phyloP scores from a whole-genome alignment of 2,329 filamentous ascomycete genomes.

The Trichothecium roseum region DNA sequence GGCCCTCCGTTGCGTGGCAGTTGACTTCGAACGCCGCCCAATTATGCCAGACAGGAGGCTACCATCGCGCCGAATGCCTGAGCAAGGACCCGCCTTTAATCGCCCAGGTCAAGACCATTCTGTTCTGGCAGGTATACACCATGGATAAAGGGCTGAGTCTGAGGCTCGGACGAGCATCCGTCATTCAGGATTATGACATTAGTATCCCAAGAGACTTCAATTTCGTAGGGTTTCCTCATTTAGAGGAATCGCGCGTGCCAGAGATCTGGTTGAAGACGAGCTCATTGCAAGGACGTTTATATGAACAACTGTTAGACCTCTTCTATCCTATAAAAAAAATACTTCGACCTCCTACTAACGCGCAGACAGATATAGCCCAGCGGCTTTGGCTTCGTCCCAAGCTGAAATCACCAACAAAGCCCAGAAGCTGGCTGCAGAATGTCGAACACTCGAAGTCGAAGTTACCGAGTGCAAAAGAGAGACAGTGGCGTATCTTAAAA shows the following conservation, averaged over 20 bases:
- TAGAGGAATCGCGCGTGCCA: slow-evolving; percentile 27
- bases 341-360: neutral
- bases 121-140: slow-evolving; percentile 43
- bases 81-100: slow-evolving; percentile 20
- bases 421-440: slow-evolving; percentile 24
- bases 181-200: slow-evolving; percentile 51
- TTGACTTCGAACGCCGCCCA: slow-evolving; percentile 47
- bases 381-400: slow-evolving; percentile 28
- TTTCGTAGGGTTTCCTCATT: slow-evolving; percentile 27
- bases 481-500: slow-evolving; percentile 24
- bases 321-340: neutral
- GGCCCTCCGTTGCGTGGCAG: slow-evolving; percentile 55
- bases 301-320: slow-evolving; percentile 33
- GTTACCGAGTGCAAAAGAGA: slow-evolving; percentile 23
- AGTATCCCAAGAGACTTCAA: slow-evolving; percentile 33
- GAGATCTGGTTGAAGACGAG: slow-evolving; percentile 44
- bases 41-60: slow-evolving; percentile 52
- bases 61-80: slow-evolving; percentile 35
- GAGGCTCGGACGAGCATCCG: slow-evolving; percentile 45
- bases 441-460: slow-evolving; percentile 23
- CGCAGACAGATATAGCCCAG: slow-evolving; percentile 35
- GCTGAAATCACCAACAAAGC: slow-evolving; percentile 29
- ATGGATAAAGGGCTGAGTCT: slow-evolving; percentile 49
- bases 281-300: slow-evolving; percentile 47
- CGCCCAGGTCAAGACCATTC: slow-evolving; percentile 25